phyloP scores from a whole-genome alignment of 2,329 filamentous ascomycete genomes.

The Curvularia spicifera region DNA sequence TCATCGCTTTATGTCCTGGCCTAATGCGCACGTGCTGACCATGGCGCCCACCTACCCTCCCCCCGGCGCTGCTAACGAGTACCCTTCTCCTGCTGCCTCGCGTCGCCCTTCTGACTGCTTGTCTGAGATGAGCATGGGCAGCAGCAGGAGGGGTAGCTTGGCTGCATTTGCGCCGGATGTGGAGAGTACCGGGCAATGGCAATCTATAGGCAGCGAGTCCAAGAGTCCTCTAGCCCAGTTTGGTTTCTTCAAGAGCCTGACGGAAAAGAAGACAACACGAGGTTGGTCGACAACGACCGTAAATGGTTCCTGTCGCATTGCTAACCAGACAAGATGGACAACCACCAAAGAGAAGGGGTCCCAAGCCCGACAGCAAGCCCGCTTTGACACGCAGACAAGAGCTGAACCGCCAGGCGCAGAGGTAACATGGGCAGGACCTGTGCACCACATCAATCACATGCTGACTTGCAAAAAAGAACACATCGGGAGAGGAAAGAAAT shows the following conservation, averaged over 20 bases:
- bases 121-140: slow-evolving; percentile 37
- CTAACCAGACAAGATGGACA: slow-evolving; percentile 70
- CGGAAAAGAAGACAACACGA: slow-evolving; percentile 77
- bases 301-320: background rate
- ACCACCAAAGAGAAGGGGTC: slow-evolving; percentile 84
- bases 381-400: slow-evolving; percentile 91
- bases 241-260: slow-evolving; percentile 68
- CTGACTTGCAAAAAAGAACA: slow-evolving; percentile 65
- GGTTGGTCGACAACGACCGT: slow-evolving; percentile 55
- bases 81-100: slow-evolving; percentile 43
- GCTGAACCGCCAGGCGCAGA: slow-evolving; percentile 92
- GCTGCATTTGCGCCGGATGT: slow-evolving; percentile 46
- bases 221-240: slow-evolving; percentile 49
- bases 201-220: slow-evolving; percentile 46
- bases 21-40: slow-evolving; percentile 43
- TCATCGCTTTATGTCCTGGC: slow-evolving; percentile 46
- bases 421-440: slow-evolving; percentile 60
- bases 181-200: slow-evolving; percentile 49
- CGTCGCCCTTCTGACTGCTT: slow-evolving; percentile 43
- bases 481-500: slow-evolving; percentile 96
- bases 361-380: slow-evolving; percentile 95
- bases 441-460: background rate
- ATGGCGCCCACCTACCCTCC: slow-evolving; percentile 48
- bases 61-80: slow-evolving; percentile 41
- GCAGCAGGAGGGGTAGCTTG: slow-evolving; percentile 44